Percentiles rank a stretch among this genome's conserved stretches.
These are phyloP conservation scores for Aspergillus melleus DNA, from an alignment of 2,329 filamentous ascomycete genomes.

Conservation along the genomic window DNA sequence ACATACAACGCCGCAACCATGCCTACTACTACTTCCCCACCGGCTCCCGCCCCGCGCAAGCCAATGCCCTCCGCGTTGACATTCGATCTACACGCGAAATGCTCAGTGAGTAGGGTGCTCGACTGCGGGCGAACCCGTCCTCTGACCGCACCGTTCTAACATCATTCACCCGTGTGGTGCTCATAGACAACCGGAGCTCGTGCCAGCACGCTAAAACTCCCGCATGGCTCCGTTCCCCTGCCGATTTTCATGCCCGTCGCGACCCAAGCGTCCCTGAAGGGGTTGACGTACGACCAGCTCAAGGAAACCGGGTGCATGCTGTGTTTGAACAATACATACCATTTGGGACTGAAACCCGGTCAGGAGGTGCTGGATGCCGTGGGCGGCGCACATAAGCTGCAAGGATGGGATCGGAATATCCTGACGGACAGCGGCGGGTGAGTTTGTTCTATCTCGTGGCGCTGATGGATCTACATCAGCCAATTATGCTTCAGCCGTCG, in stretches of 20 bases:
- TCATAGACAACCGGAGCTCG: slow-evolving; percentile 86
- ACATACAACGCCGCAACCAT: slow-evolving; percentile 23
- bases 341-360: slow-evolving; percentile 90
- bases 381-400: slow-evolving; percentile 89
- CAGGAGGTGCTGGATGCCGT: slow-evolving; percentile 83
- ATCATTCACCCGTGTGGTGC: background rate
- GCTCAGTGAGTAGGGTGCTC: slow-evolving; percentile 63
- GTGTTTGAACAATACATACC: slow-evolving; percentile 98
- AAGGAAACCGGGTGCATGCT: slow-evolving; percentile 85
- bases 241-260: slow-evolving; percentile 99
- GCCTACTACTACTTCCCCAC: slow-evolving; percentile 32
- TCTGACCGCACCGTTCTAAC: background rate
- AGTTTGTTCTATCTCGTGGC: slow-evolving; percentile 21
- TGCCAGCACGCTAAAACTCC: slow-evolving; percentile 81
- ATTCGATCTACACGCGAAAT: slow-evolving; percentile 75
- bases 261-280: slow-evolving; percentile 93
- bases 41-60: slow-evolving; percentile 22
- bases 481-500: too few relatives aligned
- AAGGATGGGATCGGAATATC: slow-evolving; percentile 94
- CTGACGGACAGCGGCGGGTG: slow-evolving; percentile 67
- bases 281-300: slow-evolving; percentile 86
- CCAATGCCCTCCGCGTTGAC: slow-evolving; percentile 63
- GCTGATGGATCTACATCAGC: too few relatives aligned
- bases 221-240: slow-evolving; percentile 85
- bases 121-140: background rate